Percentiles rank a stretch among this genome's conserved stretches.
Evolutionary conservation across 768 basidiomycete genomes (phyloP).

Genomic region (Lactarius evosmus): DNA sequence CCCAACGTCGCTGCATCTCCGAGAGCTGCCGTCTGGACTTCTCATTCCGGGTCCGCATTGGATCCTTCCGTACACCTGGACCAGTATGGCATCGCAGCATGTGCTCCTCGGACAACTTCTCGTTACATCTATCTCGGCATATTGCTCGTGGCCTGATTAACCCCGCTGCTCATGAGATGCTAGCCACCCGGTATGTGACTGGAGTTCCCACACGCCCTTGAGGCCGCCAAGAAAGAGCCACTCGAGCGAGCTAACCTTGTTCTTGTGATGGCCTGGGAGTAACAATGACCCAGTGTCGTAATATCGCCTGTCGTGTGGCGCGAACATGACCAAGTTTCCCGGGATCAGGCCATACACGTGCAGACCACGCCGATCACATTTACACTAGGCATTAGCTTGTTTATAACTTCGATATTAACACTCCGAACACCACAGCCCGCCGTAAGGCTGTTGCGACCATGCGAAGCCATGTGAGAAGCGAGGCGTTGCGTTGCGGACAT

Average conservation of each 20-base stretch:
- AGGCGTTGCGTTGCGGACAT: background rate
- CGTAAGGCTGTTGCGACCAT: background rate
- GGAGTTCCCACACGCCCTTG: background rate
- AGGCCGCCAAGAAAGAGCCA: constrained; percentile 1
- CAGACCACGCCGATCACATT: constrained; percentile 16
- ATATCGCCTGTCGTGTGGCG: background rate
- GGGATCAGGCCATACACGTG: constrained; percentile 2
- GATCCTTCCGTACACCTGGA: background rate
- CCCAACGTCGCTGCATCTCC: background rate
- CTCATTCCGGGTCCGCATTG: constrained; percentile 8
- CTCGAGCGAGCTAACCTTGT: background rate
- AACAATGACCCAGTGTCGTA: background rate
- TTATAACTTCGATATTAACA: constrained; percentile 3
- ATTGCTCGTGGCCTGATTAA: background rate
- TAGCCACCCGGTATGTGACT: background rate
- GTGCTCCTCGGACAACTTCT: background rate
- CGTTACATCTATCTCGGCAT: constrained; percentile 1
- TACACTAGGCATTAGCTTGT: background rate
- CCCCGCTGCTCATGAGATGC: background rate
- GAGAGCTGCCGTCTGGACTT: background rate
- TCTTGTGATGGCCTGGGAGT: background rate
- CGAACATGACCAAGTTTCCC: background rate
- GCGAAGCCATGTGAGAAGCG: background rate
- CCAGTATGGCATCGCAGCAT: constrained; percentile 7
- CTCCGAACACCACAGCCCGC: background rate